Percentiles rank a stretch among this genome's conserved stretches.
These are phyloP conservation scores for Domatiomyces globalis DNA, from an alignment of 2,329 filamentous ascomycete species.

Conservation along the genomic window DNA sequence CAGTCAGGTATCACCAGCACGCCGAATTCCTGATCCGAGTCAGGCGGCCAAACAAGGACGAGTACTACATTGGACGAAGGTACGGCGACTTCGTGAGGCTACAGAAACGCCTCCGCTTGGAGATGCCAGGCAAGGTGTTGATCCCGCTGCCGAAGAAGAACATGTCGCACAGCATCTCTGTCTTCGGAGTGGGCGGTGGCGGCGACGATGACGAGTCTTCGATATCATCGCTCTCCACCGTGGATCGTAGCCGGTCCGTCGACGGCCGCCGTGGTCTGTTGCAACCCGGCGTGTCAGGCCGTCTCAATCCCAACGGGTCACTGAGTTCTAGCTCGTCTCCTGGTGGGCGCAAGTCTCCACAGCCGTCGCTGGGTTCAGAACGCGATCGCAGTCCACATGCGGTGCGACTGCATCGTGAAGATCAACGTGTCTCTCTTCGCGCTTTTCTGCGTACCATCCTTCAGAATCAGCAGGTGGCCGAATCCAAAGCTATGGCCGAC, in stretches of 20 bases:
- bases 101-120: slow-evolving; percentile 63
- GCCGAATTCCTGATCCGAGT: slow-evolving; percentile 85
- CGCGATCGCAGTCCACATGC: slow-evolving; percentile 26
- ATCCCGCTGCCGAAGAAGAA: slow-evolving; percentile 85
- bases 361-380: slow-evolving; percentile 8
- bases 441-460: slow-evolving; percentile 80
- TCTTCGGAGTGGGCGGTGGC: slow-evolving; percentile 41
- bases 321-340: slow-evolving; percentile 6
- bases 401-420: slow-evolving; percentile 64
- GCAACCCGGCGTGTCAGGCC: slow-evolving; percentile 5
- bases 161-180: slow-evolving; percentile 56
- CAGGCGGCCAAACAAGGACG: slow-evolving; percentile 59
- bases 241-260: slow-evolving; percentile 32
- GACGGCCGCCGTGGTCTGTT: slow-evolving; percentile 20
- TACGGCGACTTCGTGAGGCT: slow-evolving; percentile 79
- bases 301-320: slow-evolving; percentile 12
- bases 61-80: slow-evolving; percentile 66
- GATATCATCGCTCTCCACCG: slow-evolving; percentile 64
- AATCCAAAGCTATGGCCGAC: slow-evolving; percentile 67
- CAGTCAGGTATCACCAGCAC: slow-evolving; percentile 79
- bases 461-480: slow-evolving; percentile 69
- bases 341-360: slow-evolving; percentile 10
- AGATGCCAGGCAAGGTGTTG: slow-evolving; percentile 81
- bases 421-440: slow-evolving; percentile 76
- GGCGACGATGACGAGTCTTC: slow-evolving; percentile 67